Evolutionary conservation across 139 green algal species (phyloP), one percentile per base, ranked within the genome.

Genomic region (Microglena sp.): DNA sequence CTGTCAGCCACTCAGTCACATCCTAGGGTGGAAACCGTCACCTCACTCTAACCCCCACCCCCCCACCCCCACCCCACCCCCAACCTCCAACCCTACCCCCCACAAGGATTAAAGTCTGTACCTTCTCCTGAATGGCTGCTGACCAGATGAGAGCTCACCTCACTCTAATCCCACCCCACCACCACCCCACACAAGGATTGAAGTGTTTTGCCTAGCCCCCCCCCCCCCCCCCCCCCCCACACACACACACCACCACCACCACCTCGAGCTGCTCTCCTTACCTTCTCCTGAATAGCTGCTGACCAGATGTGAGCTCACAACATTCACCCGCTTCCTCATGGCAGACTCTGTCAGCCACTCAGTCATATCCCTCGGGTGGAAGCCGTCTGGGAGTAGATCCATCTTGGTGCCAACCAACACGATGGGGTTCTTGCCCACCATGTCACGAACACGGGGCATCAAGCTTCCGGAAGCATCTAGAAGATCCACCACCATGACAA

Each of bases 361-460:
- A 0, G 54, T 67, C 24, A 95, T 79, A 1, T 77, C 67, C 56
- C 27, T 56, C 2, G 46, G 55, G 40, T 69, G 60, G 1, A 74
- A 74, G 8, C 72, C 80, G 18, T 70, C 62, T 0, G 92, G 92
- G 50, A 98, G 81, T 60, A 98, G 82, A 75, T 98, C 92, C 57
- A 86, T 76, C 78, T 97, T 97, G 30, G 91, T 97, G 58, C 86
- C 91, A 2, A 98, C 73, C 33, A 96, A 58, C 18, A 97, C 57
- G 24, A 98, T 85, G n/a, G 92, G 92, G 71, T 98, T 98, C 30
- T 45, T 61, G 4, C 92, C 90, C 22, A 96, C 84, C 45, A 98
- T 72, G 63, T 96, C 86, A 5, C 93, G 76, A 28, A 96, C 81
- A 2, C 77, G 68, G 1, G 15, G 40, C 56, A 64, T 64, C 31